Evolutionary conservation across 805 yeast species (phyloP).

Genomic region (Candida corydali): DNA sequence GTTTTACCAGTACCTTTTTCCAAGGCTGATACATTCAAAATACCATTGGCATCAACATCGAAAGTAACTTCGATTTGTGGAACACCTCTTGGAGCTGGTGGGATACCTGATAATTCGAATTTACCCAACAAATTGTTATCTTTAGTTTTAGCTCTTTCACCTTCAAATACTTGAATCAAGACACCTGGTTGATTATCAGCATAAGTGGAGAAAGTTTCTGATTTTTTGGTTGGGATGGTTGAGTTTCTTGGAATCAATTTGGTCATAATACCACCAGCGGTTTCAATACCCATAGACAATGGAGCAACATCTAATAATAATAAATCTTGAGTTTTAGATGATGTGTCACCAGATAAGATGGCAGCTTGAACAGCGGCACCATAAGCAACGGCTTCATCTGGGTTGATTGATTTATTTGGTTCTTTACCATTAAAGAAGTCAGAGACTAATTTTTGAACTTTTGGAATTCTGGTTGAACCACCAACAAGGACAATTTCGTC

Average conservation of each 20-base stretch:
- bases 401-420: conserved; percentile 94
- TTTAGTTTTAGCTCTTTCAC: conserved; percentile 95
- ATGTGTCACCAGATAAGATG: conserved; percentile 91
- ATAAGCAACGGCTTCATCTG: conserved; percentile 98
- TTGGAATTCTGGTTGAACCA: conserved; percentile 98
- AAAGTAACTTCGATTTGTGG: conserved; percentile 98
- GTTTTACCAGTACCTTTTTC: conserved; percentile 99
- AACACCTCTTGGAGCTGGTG: conserved; percentile 98
- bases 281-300: conserved; percentile 94
- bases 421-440: conserved; percentile 97
- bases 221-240: conserved; percentile 95
- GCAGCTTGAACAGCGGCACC: conserved; percentile 99
- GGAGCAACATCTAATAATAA: conserved; percentile 96
- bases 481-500: conserved; percentile 94
- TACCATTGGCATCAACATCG: conserved; percentile 96
- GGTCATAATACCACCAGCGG: conserved; percentile 99
- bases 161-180: conserved; percentile 93
- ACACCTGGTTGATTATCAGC: conserved; percentile 99
- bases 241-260: conserved; percentile 98
- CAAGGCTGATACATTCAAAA: conserved; percentile 90
- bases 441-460: conserved; percentile 89
- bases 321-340: conserved; percentile 93
- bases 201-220: conserved; percentile 93
- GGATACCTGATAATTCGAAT: conserved; percentile 93
- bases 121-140: conserved; percentile 97